Conservation (phyloP, 2,329 filamentous ascomycete genomes). For the Calonectria hawksworthii region DNA sequence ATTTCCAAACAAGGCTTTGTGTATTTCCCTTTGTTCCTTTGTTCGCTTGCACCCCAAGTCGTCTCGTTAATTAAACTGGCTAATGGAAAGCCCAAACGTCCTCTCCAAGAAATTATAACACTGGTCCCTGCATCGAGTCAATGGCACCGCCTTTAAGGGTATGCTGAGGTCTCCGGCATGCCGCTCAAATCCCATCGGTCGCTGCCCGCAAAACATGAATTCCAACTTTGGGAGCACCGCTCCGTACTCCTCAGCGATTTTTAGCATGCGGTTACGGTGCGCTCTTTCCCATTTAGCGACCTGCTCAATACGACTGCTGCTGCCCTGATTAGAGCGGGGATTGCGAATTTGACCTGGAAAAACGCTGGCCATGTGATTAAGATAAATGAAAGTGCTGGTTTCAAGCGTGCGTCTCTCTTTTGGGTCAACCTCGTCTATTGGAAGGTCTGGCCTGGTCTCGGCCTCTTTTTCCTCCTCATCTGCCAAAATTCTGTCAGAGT, state of each 20-base stretch:
- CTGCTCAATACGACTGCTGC: background rate
- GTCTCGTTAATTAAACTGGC: background rate
- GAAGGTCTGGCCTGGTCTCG: background rate
- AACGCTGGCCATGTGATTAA: too few species aligned
- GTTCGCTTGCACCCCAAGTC: background rate
- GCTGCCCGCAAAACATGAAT: conserved; percentile 8
- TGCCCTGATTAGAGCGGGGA: too few species aligned
- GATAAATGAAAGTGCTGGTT: too few species aligned
- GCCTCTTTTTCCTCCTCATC: background rate
- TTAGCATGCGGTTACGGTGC: conserved; percentile 38
- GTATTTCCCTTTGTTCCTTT: background rate
- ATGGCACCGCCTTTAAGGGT: background rate
- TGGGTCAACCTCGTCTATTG: background rate
- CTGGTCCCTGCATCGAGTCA: background rate
- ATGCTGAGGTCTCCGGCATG: background rate
- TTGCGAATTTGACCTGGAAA: too few species aligned
- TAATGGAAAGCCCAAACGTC: background rate
- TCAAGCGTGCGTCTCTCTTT: background rate
- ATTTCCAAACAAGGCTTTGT: background rate
- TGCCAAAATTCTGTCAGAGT: background rate
- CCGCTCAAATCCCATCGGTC: background rate
- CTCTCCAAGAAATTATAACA: background rate
- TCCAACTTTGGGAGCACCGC: conserved; percentile 23
- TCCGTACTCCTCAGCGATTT: conserved; percentile 28
- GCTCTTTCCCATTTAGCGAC: conserved; percentile 20